Base-by-base conservation (phyloP, 306 rosid species). In the Medicago lupulina region DNA sequence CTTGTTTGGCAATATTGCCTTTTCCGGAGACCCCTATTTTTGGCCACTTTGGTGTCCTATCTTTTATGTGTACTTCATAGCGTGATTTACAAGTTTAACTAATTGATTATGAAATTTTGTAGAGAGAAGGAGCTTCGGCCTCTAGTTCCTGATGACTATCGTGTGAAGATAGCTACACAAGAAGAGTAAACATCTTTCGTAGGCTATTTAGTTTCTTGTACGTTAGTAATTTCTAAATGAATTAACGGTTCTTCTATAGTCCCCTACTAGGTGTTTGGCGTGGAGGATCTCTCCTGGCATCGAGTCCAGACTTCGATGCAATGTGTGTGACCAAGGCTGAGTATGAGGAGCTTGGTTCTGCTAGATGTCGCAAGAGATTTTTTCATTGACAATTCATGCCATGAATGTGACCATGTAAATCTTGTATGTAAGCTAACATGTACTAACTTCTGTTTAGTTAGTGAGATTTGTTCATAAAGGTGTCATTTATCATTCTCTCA, bases 41-140 rank as follows among this genome's bases (percentile, higher is more conserved):
- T 17, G 18, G 51, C 9, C 73, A 36, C 71, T 55, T 69, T 62
- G 57, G 44, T 60, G 28, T 41, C 38, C n/a, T 50, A 25, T 67
- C 15, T 40, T 46, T 46, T 63, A 46, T 34, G 17, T 58, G 14
- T n/a, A 7, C n/a, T 11, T 11, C 46, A 23, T 61, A 53, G 5
- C 4, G 9, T 75, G 43, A 12, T 7, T 28, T 40, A 67, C 47
- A 11, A 61, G 65, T 57, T 80, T 69, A 47, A 43, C 50, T 57
- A 61, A 70, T 34, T 75, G 67, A 62, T 81, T 15, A 49, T 61
- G 39, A 58, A 51, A 41, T 65, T 44, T 71, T 83, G 65, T 49
- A 95, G 98, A 59, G 93, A 92, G 86, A 92, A 63, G 82, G 98
- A 95, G 86, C 97, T 95, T 64, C 96, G 98, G 78, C 98, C 96